These are phyloP conservation scores for Cryptosporidium muris DNA, from an alignment of 169 alveolate species.

Conservation along the genomic window DNA sequence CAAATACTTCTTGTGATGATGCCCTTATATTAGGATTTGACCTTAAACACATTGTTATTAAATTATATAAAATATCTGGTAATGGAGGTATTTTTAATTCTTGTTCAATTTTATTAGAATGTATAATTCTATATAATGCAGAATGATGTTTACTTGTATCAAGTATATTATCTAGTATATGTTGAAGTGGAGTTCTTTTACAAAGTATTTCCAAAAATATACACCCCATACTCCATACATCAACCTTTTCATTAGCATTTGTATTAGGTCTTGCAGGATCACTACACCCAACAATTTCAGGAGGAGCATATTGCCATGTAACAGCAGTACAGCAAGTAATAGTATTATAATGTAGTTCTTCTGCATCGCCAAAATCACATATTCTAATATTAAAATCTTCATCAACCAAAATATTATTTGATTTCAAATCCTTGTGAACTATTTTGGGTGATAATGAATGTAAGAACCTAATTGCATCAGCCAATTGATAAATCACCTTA, in stretches of 20 bases:
- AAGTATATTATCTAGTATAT: slow-evolving; percentile 40
- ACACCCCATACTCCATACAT: slow-evolving; percentile 75
- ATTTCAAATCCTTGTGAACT: slow-evolving; percentile 90
- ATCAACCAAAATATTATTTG: slow-evolving; percentile 87
- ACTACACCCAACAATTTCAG: slow-evolving; percentile 70
- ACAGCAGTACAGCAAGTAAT: slow-evolving; percentile 72
- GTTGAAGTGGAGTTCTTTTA: slow-evolving; percentile 62
- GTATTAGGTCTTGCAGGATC: slow-evolving; percentile 72
- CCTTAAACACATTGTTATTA: slow-evolving; percentile 56
- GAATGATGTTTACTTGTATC: slow-evolving; percentile 54
- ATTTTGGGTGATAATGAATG: slow-evolving; percentile 82
- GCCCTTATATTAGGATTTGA: slow-evolving; percentile 68
- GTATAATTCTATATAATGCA: slow-evolving; percentile 41
- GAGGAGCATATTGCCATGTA: slow-evolving; percentile 75
- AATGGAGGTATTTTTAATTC: slow-evolving; percentile 59
- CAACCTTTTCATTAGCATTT: slow-evolving; percentile 72
- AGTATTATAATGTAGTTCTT: slow-evolving; percentile 50
- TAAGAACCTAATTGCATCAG: slow-evolving; percentile 59
- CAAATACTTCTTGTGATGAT: slow-evolving; percentile 57
- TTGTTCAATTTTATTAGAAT: slow-evolving; percentile 47
- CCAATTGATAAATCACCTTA: slow-evolving; percentile 65
- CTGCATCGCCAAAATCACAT: slow-evolving; percentile 88
- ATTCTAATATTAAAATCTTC: slow-evolving; percentile 80
- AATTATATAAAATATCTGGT: slow-evolving; percentile 49
- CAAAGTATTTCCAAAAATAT: slow-evolving; percentile 58